Conservation (phyloP, 2,329 filamentous ascomycete genomes). For the Hypomyces perniciosus region DNA sequence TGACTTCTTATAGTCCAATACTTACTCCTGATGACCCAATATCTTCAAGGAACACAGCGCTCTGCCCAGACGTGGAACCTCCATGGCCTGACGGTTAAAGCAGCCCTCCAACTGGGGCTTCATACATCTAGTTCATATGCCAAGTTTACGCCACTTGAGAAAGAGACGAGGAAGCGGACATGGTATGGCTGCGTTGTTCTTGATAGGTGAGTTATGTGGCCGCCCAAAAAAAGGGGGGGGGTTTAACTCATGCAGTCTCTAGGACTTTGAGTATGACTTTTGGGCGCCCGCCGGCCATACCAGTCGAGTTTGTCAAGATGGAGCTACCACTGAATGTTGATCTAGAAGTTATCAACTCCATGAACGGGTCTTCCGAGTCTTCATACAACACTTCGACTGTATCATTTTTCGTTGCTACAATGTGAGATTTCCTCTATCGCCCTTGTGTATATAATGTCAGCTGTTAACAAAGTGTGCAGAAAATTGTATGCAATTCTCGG, state of each 20-base stretch:
- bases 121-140: neutral
- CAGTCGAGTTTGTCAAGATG: slow-evolving; percentile 1
- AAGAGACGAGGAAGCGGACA: slow-evolving; percentile 1
- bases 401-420: slow-evolving; percentile 3
- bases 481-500: neutral
- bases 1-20: slow-evolving; percentile 1
- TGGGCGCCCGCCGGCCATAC: slow-evolving; percentile 4
- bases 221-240: neutral
- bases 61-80: slow-evolving; percentile 7
- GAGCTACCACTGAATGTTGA: neutral
- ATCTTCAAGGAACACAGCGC: slow-evolving; percentile 5
- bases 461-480: neutral
- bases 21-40: slow-evolving; percentile 3
- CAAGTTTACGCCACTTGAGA: slow-evolving; percentile 2
- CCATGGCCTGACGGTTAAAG: slow-evolving; percentile 1
- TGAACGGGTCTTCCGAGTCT: neutral
- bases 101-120: slow-evolving; percentile 1
- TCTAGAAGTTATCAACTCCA: neutral
- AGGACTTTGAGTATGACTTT: slow-evolving; percentile 6
- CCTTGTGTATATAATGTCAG: neutral
- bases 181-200: slow-evolving; percentile 7
- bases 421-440: neutral
- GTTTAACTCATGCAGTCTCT: neutral
- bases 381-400: neutral
- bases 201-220: neutral